phyloP scores from a whole-genome alignment of 768 basidiomycete species.

The Pleurotus salmoneostramineus region DNA sequence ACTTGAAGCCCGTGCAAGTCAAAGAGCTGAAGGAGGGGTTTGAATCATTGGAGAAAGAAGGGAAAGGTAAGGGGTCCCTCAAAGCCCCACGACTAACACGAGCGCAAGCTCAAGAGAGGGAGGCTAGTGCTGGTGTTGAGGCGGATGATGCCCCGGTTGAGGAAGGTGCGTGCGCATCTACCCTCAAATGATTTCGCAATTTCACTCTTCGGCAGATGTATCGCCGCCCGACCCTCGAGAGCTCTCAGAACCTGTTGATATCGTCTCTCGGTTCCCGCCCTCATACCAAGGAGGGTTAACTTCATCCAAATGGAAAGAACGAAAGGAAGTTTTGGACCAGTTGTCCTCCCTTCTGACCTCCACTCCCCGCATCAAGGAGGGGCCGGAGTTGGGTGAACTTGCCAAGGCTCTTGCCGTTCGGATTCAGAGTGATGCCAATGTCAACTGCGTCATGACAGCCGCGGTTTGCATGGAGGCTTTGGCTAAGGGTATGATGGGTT shows the following conservation, averaged over 20 bases:
- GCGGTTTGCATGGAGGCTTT: constrained; percentile 82
- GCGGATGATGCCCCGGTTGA: constrained; percentile 33
- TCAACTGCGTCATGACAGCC: constrained; percentile 90
- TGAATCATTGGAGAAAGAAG: constrained; percentile 77
- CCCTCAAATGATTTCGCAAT: constrained; percentile 2
- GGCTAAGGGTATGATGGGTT: constrained; percentile 72
- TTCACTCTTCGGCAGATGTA: constrained; percentile 30
- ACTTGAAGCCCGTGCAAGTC: constrained; percentile 95
- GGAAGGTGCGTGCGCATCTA: constrained; percentile 37
- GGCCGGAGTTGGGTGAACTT: constrained; percentile 73
- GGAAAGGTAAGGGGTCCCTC: constrained; percentile 77
- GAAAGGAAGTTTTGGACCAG: constrained; percentile 88
- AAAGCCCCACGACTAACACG: constrained; percentile 81
- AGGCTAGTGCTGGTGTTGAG: constrained; percentile 31
- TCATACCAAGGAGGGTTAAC: constrained; percentile 71
- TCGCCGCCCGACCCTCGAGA: constrained; percentile 71
- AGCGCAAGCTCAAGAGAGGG: constrained; percentile 69
- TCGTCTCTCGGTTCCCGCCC: constrained; percentile 70
- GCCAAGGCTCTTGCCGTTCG: constrained; percentile 73
- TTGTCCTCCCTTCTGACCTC: constrained; percentile 65
- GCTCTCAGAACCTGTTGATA: constrained; percentile 78
- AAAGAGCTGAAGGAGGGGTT: constrained; percentile 94
- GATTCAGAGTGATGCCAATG: constrained; percentile 87
- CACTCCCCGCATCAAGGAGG: constrained; percentile 76
- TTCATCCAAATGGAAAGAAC: constrained; percentile 98